phyloP scores from a whole-genome alignment of 1,284 basidiomycete genomes.

The Coniferiporia weirii region DNA sequence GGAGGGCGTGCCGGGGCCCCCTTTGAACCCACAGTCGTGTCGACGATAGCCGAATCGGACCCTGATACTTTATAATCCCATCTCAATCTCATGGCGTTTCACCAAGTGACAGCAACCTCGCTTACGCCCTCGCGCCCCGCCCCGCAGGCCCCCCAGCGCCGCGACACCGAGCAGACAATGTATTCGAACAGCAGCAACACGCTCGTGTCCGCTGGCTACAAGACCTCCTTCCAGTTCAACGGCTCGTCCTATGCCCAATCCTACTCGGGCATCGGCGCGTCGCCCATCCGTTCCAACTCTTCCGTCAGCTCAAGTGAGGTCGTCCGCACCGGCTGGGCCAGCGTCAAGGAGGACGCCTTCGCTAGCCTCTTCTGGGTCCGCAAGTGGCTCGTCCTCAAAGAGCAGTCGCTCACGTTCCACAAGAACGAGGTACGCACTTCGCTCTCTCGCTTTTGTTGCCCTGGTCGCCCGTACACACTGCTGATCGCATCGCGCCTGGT shows the following conservation, averaged over 20 bases:
- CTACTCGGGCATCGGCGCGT: constrained; percentile 72
- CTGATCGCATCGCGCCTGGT: constrained; percentile 4
- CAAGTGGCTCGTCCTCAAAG: constrained; percentile 86
- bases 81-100: constrained; percentile 31
- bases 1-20: background rate
- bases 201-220: constrained; percentile 50
- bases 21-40: constrained; percentile 1
- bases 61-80: constrained; percentile 5
- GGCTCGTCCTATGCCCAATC: constrained; percentile 53
- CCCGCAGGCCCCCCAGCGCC: constrained; percentile 56
- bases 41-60: constrained; percentile 6
- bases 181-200: constrained; percentile 38
- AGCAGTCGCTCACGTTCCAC: constrained; percentile 78
- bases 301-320: constrained; percentile 39
- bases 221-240: constrained; percentile 49
- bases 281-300: constrained; percentile 52
- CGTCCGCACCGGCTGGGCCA: constrained; percentile 66
- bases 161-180: constrained; percentile 34
- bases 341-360: constrained; percentile 86
- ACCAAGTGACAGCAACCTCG: constrained; percentile 42
- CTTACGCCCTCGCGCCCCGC: constrained; percentile 58
- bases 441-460: too few relatives aligned
- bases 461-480: constrained; percentile 3
- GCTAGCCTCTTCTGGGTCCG: constrained; percentile 91
- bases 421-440: constrained; percentile 79